Base-by-base conservation (phyloP, 768 basidiomycete species). In the Termitomyces titanicus region DNA sequence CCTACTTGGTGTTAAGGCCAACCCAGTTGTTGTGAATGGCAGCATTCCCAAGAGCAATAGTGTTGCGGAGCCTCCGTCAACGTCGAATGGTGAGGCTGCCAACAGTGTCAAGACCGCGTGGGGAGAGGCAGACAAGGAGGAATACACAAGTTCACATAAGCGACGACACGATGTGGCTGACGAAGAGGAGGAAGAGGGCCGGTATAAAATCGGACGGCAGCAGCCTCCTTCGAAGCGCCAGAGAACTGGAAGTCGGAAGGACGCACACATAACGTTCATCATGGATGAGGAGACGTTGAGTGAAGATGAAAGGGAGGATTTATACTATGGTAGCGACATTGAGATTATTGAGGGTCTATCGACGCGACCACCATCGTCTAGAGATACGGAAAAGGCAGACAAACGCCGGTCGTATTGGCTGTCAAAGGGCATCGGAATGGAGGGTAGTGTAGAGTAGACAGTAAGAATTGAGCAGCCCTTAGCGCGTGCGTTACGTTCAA, bases 371-470 rank as follows among this genome's bases (percentile, higher is more conserved):
- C 24, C 20, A 22, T 40, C 29, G 39, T 33, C 27, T 15, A 33
- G n/a, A 27, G 24, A 18, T 27, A 20, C 40, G 13, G 47, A 15
- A 24, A 54, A 47, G 43, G 11, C 22, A 35, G 48, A 27, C 22
- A 72, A 64, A 55, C 77, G 72, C 31, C 74, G 83, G 53, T 76
- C 75, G 5, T 86, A 79, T 64, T 85, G 84, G 86, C 60, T 84
- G 42, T 79, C 82, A 20, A 88, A 86, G 55, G 76, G 71, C 6
- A 66, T 68, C 61, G 73, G 72, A 33, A 66, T 63, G 65, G 65
- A 65, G 50, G 60, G 69, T 25, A 64, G 64, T 53, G 65, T 49
- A 38, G 48, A 27, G 11, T 49, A 42, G 47, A 35, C 29, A 54
- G 31, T 18, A 3, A 31, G n/a, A 35, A 13, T 52, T 22, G n/a